Base-by-base conservation (phyloP, 163 green algal genomes). In the Chloroidium sp. region DNA sequence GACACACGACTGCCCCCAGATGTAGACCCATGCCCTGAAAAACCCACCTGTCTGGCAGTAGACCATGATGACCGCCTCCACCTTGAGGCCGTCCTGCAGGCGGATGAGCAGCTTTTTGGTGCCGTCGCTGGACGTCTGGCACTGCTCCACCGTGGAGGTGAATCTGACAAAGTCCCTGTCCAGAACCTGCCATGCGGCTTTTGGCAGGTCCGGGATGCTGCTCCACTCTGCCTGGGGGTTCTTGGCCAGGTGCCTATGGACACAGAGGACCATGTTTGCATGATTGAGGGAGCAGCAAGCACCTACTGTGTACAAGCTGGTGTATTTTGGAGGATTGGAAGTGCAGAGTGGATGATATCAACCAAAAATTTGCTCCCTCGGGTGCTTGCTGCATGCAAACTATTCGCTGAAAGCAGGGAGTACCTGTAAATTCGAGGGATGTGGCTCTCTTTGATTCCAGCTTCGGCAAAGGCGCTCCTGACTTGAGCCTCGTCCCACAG, bases 21-120 rank as follows among this genome's bases (percentile, higher is more conserved):
- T 36, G 36, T 36, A 36, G 36, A 36, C 36, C 36, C 36, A 36
- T 36, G 36, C 36, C 36, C 36, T 36, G 36, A 36, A 36, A 36
- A 36, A 36, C 36, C 36, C 36, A 91, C 87, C 84, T 79, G 89
- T 87, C 6, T 93, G 90, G 84, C 98, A 93, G 76, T 98, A 97
- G 59, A 89, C 85, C 96, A 99, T 98, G 59, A 99, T 88, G 2
- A 98, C 96, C 0, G 92, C 84, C 84, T 99, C 96, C 62, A 99
- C 91, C 67, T 91, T 83, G 81, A 97, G 84, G 10, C 96, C 96
- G 80, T 98, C 95, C 88, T 98, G 93, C 82, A 99, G 90, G 87
- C 92, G 76, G 14, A 99, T 78, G 76, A 98, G 87, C 82, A 98
- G 89, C 87, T 99, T 99, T 67, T 86, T 94, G 2, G 95, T 98